Percentiles rank a stretch among this genome's conserved stretches.
phyloP scores from a whole-genome alignment of 192 early-diverging fungal genomes.

The Mortierella alpina region DNA sequence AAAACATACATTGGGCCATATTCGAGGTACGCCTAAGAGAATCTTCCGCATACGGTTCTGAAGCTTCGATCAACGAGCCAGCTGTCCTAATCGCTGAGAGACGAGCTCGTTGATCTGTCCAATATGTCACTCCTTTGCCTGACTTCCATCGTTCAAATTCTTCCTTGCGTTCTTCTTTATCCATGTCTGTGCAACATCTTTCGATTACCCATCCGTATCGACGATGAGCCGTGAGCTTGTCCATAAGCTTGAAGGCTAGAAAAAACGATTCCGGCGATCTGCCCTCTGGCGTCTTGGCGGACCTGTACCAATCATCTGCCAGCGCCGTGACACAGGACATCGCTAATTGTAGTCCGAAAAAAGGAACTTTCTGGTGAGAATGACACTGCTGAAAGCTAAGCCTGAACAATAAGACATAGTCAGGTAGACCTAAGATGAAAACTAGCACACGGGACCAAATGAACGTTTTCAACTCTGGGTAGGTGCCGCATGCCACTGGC shows the following conservation, averaged over 20 bases:
- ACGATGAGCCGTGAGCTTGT: slow-evolving; percentile 26
- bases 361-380: slow-evolving; percentile 7
- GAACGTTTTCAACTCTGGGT: slow-evolving; percentile 29
- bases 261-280: slow-evolving; percentile 27
- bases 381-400: neutral
- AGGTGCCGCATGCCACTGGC: slow-evolving; percentile 20
- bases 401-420: slow-evolving; percentile 4
- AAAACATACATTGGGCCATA: slow-evolving; percentile 18
- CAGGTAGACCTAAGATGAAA: slow-evolving; percentile 21
- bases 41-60: slow-evolving; percentile 27
- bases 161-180: slow-evolving; percentile 10
- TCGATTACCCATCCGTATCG: slow-evolving; percentile 20
- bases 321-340: slow-evolving; percentile 13
- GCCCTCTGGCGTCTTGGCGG: slow-evolving; percentile 2
- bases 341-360: slow-evolving; percentile 12
- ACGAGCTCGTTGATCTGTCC: slow-evolving; percentile 30
- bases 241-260: slow-evolving; percentile 18
- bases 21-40: slow-evolving; percentile 22
- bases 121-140: slow-evolving; percentile 22
- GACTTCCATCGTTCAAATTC: slow-evolving; percentile 32
- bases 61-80: slow-evolving; percentile 31
- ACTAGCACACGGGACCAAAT: slow-evolving; percentile 23
- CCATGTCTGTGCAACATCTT: slow-evolving; percentile 13
- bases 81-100: slow-evolving; percentile 28
- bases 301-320: slow-evolving; percentile 10